Evolutionary conservation across 805 yeast genomes (phyloP).

Genomic region (Candida easanensis): DNA sequence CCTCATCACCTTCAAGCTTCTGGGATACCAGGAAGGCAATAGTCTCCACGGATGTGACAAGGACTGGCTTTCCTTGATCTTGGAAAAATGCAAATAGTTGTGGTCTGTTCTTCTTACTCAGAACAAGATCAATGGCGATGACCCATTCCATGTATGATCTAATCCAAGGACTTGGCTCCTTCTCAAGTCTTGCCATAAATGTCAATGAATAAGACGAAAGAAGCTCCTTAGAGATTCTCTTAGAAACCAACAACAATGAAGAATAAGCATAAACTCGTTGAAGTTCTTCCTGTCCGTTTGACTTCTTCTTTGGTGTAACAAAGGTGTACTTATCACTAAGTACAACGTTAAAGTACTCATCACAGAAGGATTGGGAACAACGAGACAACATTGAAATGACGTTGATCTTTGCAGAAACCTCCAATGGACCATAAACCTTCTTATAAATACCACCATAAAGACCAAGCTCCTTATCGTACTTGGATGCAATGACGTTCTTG

Average conservation of each 20-base stretch:
- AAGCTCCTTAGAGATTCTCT: constrained; percentile 28
- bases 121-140: constrained; percentile 43
- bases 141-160: constrained; percentile 82
- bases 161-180: constrained; percentile 76
- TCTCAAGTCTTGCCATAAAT: constrained; percentile 38
- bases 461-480: constrained; percentile 46
- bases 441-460: constrained; percentile 39
- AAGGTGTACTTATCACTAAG: constrained; percentile 39
- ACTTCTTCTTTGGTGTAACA: constrained; percentile 47
- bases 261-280: constrained; percentile 56
- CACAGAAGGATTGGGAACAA: constrained; percentile 22
- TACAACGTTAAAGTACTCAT: constrained; percentile 20
- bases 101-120: constrained; percentile 22
- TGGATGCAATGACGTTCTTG: constrained; percentile 52
- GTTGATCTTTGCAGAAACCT: constrained; percentile 49
- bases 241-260: constrained; percentile 46
- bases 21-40: constrained; percentile 54
- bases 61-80: constrained; percentile 36
- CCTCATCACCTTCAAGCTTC: constrained; percentile 32
- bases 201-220: constrained; percentile 28
- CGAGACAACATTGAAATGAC: constrained; percentile 46
- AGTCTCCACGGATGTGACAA: constrained; percentile 62
- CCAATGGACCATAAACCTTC: constrained; percentile 54
- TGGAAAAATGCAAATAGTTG: constrained; percentile 28
- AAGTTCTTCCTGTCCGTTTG: constrained; percentile 71